A percentile compares a stretch with the other conserved stretches of the same genome.
These are phyloP conservation scores for Colletotrichum sp. DNA, from an alignment of 2,329 filamentous ascomycete species.

Conservation along the genomic window DNA sequence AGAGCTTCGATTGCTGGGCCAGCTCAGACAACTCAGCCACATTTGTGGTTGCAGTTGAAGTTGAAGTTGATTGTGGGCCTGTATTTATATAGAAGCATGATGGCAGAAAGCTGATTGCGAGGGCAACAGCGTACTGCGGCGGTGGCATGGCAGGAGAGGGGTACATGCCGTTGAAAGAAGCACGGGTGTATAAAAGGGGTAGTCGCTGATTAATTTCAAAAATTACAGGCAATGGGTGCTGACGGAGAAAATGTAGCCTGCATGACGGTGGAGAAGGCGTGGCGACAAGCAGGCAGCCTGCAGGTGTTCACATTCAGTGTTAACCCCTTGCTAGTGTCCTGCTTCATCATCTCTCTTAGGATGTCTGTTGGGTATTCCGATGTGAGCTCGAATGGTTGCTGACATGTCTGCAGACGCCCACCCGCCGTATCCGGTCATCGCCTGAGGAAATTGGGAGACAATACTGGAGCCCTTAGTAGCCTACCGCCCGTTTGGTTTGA, in stretches of 20 bases:
- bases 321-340: background rate
- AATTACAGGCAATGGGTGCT: background rate
- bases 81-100: background rate
- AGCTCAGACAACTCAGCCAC: no score
- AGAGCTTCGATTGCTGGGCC: no score
- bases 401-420: background rate
- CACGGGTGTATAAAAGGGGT: background rate
- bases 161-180: no score
- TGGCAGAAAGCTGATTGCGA: accelerated
- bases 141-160: background rate
- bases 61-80: background rate
- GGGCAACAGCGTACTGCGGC: accelerated
- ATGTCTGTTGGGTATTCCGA: background rate
- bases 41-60: background rate
- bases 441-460: background rate
- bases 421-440: no score
- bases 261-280: background rate
- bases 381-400: background rate
- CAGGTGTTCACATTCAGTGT: accelerated
- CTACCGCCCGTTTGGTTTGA: background rate
- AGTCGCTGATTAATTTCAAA: background rate
- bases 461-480: background rate
- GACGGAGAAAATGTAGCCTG: no score
- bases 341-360: background rate
- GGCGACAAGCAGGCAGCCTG: background rate